A percentile compares a stretch with the other conserved stretches of the same genome.
Conservation (phyloP, 1,139 yeast genomes). For the Sugiyamaella japonica region DNA sequence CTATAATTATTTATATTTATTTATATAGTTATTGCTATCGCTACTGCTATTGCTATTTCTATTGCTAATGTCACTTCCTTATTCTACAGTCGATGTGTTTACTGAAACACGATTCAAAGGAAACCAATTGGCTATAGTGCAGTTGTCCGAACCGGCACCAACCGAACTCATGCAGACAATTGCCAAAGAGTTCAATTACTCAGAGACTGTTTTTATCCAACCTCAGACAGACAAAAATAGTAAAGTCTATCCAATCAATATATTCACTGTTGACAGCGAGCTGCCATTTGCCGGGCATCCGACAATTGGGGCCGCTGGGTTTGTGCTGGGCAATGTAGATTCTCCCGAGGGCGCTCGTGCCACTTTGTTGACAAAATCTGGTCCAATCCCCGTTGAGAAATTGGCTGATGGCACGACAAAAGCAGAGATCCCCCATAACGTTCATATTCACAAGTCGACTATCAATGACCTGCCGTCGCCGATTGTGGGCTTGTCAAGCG, state of each 20-base stretch:
- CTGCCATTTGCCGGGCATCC: conserved; percentile 65
- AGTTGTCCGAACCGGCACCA: conserved; percentile 39
- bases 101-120: conserved; percentile 47
- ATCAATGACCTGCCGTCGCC: conserved; percentile 2
- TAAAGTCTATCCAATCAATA: conserved; percentile 46
- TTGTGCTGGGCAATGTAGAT: background rate
- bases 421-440: conserved; percentile 19
- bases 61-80: conserved; percentile 6
- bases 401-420: conserved; percentile 13
- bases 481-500: background rate
- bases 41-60: background rate
- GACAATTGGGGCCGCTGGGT: conserved; percentile 50
- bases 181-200: conserved; percentile 57
- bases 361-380: conserved; percentile 20
- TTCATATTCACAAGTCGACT: conserved; percentile 14
- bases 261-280: conserved; percentile 49
- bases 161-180: conserved; percentile 38
- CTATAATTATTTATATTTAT: no score
- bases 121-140: conserved; percentile 57
- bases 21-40: no score
- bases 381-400: conserved; percentile 19
- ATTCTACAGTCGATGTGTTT: conserved; percentile 49
- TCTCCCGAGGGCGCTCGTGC: conserved; percentile 1
- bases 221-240: conserved; percentile 41
- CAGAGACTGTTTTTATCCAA: conserved; percentile 55